Percentiles rank a stretch among this genome's conserved stretches.
Evolutionary conservation across 2,329 filamentous ascomycete species (phyloP).

Genomic region (Balansia obtecta): DNA sequence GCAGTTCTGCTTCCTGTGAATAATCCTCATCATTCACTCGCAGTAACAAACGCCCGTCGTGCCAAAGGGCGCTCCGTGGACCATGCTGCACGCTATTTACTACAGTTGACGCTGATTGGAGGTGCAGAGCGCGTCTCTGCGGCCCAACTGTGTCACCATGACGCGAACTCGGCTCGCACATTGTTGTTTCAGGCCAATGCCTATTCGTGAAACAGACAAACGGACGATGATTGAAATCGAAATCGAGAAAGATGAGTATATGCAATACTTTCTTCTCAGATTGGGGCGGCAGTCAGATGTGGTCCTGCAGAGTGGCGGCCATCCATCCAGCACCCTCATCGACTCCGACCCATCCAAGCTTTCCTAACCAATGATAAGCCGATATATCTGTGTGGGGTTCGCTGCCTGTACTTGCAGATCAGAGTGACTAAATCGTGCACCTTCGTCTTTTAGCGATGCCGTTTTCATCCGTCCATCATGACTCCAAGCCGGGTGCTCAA

Average conservation of each 20-base stretch:
- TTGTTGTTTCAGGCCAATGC: too few relatives aligned
- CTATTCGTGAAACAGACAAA: too few relatives aligned
- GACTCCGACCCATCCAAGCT: neutral
- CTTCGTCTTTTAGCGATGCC: neutral
- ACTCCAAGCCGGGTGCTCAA: conserved; percentile 34
- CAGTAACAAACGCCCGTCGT: too few relatives aligned
- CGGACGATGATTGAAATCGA: neutral
- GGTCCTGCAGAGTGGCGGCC: neutral
- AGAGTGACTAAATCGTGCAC: neutral
- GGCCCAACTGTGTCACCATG: too few relatives aligned
- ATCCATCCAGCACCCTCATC: neutral
- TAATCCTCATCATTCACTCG: conserved; percentile 1
- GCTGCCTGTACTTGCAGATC: neutral
- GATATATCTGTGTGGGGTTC: neutral
- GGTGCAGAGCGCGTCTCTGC: neutral
- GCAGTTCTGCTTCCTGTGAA: too few relatives aligned
- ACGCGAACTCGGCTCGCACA: too few relatives aligned
- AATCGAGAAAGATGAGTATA: neutral
- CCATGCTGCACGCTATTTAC: neutral
- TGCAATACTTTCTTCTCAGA: neutral
- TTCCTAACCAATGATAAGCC: neutral
- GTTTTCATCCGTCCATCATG: conserved; percentile 10
- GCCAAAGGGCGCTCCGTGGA: neutral
- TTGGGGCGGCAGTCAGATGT: neutral
- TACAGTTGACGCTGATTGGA: neutral